Base-by-base conservation (phyloP, 176 grass and related monocot genomes). In the Avena atlantica region DNA sequence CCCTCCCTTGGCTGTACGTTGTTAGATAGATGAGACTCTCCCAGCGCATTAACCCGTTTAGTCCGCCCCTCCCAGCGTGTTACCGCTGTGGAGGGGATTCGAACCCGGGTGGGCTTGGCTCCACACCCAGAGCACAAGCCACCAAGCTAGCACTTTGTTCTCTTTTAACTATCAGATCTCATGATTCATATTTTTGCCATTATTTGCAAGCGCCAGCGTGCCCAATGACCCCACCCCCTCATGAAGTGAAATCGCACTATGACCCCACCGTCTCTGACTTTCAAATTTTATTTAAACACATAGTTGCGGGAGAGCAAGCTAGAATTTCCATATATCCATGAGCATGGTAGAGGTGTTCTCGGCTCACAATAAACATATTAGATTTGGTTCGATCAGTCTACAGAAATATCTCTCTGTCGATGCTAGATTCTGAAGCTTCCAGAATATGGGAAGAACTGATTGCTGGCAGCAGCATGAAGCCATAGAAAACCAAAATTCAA, bases 391-490 rank as follows among this genome's bases (percentile, higher is more conserved):
- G 36, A 70, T 83, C 13, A 71, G 4, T 59, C 34, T 23, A 83
- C 36, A 23, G 9, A 58, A 73, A 34, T 8, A 27, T 73, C 24
- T 53, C 20, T 13, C 48, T 56, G 47, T 68, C 20, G 21, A 55
- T 62, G 23, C 21, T 49, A 61, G 15, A 84, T 58, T 23, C 21
- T 31, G 36, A 51, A 65, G 44, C 45, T 49, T 62, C 21, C 42
- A 76, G 24, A 85, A 61, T 23, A 77, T 51, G 58, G 10, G 49
- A 53, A 85, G 29, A 78, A 55, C 27, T 53, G 45, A 72, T 20
- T 42, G 69, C 37, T 21, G 58, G 25, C n/a, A 85, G 51, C 44
- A 65, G 6, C 74, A 52, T 65, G 59, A 19, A 36, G 55, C 57
- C 37, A 3, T 75, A 20, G 24, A 31, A 74, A 75, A 23, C 23